Conservation (phyloP, 2,329 filamentous ascomycete genomes). For the Pyrenochaeta sp. region DNA sequence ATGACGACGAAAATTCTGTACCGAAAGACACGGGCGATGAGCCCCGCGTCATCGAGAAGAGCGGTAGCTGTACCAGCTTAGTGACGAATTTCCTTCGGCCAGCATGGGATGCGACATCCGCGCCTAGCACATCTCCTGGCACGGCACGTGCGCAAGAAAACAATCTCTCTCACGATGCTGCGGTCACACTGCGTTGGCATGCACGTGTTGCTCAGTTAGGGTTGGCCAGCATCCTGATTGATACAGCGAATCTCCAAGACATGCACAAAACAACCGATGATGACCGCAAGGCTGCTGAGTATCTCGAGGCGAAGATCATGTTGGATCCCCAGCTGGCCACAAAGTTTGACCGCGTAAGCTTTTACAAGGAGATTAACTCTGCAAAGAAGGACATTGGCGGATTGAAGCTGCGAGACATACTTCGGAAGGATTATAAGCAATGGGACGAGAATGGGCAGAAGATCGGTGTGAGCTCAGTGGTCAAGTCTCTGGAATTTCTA, state of each 20-base stretch:
- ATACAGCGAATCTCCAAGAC: constrained; percentile 71
- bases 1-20: constrained; percentile 73
- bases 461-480: constrained; percentile 73
- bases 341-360: constrained; percentile 63
- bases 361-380: constrained; percentile 66
- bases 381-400: constrained; percentile 74
- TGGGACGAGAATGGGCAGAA: constrained; percentile 65
- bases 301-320: constrained; percentile 66
- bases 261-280: constrained; percentile 69
- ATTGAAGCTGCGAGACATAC: constrained; percentile 70
- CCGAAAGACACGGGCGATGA: constrained; percentile 55
- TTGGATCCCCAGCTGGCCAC: constrained; percentile 43
- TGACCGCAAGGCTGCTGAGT: constrained; percentile 66
- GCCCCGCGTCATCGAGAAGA: constrained; percentile 70
- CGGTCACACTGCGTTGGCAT: constrained; percentile 56
- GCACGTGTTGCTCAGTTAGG: constrained; percentile 71
- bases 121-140: constrained; percentile 51
- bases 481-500: constrained; percentile 70
- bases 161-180: constrained; percentile 38
- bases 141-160: constrained; percentile 52
- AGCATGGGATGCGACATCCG: constrained; percentile 64
- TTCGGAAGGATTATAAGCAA: constrained; percentile 86
- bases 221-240: constrained; percentile 75
- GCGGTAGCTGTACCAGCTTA: constrained; percentile 77
- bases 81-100: constrained; percentile 67